Evolutionary conservation across 164 flowering plant genomes (phyloP), one percentile per base, ranked within the genome.

Genomic region (Stephania yunnanensis): DNA sequence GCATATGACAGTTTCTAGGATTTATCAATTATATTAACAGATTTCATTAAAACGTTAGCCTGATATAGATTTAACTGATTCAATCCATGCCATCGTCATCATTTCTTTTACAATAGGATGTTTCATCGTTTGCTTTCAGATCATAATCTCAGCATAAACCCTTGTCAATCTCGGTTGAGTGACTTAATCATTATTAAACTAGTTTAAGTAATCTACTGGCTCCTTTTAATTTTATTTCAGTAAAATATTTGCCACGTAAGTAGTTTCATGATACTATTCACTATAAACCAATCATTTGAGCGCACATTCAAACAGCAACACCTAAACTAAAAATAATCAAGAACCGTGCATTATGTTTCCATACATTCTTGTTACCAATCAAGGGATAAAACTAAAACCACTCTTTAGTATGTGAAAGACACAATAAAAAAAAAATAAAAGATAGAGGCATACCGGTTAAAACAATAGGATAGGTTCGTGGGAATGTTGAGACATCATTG

Each of bases 401-500:
- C 66, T 19, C 25, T 61, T 61, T 61, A 10, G 20, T 20, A 17
- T 10, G 25, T 19, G 20, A 61, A 61, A 7, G n/a, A 17, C 20
- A 42, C 71, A 69, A 17, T 31, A 9, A 36, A 67, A 67, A 5
- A 42, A 1, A 48, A 46, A n/a, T 11, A n/a, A 10, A 15, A 71
- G 29, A 46, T 55, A 15, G 10, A 48, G 50, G 17, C 36, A 9
- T 91, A 94, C 98, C 98, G 10, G 99, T 96, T 66, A 96, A 83
- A 75, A 96, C 99, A 71, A 96, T 96, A 10, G 98, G 99, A 80
- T 96, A 94, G 83, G 91, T 91, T 75, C 93, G 83, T 3, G 99
- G 99, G 71, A 79, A 84, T 15, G 94, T 87, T 63, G 89, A 81
- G 36, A 78, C 74, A 76, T 93, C 94, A 78, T 80, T 86, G 50